These are phyloP conservation scores for Salicornia ramosissima DNA, from an alignment of 148 eudicot species.

Conservation along the genomic window DNA sequence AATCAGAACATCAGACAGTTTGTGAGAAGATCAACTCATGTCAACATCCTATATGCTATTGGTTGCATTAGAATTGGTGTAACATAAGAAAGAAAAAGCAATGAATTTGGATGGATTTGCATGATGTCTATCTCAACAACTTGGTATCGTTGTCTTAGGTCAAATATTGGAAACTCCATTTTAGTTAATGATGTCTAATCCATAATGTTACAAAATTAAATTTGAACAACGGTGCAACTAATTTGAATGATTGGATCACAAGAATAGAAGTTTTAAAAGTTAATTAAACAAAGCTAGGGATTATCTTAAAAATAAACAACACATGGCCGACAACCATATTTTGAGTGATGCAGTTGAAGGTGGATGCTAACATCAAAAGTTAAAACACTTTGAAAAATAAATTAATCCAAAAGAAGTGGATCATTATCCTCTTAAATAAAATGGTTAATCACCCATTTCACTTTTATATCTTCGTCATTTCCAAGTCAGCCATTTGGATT, in stretches of 20 bases:
- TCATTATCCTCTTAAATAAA: conserved; percentile 7
- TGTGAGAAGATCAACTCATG: too few species aligned
- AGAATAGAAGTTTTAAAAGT: not conserved
- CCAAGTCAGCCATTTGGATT: conserved; percentile 11
- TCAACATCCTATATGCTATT: too few species aligned
- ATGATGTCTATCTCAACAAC: too few species aligned
- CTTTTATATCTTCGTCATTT: conserved; percentile 2
- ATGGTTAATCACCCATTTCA: not conserved
- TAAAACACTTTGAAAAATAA: not conserved
- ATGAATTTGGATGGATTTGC: too few species aligned
- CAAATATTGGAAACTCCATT: too few species aligned
- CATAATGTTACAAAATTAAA: too few species aligned
- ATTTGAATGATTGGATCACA: not conserved
- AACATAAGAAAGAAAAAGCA: too few species aligned
- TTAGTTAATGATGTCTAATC: too few species aligned
- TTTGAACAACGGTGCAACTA: not conserved
- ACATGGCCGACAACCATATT: conserved; percentile 8
- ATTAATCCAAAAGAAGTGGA: not conserved
- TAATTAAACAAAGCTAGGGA: not conserved
- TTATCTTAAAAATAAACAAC: conserved; percentile 5
- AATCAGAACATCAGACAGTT: too few species aligned
- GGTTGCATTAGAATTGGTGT: too few species aligned
- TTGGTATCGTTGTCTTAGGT: too few species aligned
- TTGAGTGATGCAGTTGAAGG: not conserved
- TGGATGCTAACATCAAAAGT: conserved; percentile 19